Evolutionary conservation across 23 red algal species (phyloP).

Genomic region (Chondrus crispus): DNA sequence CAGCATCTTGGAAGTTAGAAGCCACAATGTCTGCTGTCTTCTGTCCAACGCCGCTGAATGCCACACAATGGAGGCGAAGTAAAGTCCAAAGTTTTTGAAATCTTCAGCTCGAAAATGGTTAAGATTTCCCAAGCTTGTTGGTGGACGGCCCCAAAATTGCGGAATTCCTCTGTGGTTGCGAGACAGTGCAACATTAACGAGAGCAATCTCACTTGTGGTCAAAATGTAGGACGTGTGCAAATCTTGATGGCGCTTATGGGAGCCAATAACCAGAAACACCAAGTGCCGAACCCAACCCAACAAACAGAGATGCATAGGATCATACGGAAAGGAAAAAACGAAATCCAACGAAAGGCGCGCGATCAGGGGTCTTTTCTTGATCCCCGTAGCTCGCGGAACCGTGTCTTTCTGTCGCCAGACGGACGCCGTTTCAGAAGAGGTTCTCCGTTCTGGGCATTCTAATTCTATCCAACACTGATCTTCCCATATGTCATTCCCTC

Average conservation of each 20-base stretch:
- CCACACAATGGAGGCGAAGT: background rate
- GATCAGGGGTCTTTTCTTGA: background rate
- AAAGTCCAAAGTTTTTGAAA: background rate
- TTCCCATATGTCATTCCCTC: too few relatives aligned
- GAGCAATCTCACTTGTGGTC: too few relatives aligned
- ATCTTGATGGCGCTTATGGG: too few relatives aligned
- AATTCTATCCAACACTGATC: background rate
- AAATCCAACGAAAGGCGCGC: background rate
- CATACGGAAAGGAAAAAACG: background rate
- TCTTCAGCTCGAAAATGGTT: background rate
- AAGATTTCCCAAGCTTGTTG: background rate
- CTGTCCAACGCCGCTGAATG: background rate
- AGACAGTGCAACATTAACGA: too few relatives aligned
- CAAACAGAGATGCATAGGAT: constrained; percentile 4
- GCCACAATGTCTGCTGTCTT: background rate
- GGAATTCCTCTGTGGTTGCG: too few relatives aligned
- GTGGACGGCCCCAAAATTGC: background rate
- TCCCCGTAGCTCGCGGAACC: background rate
- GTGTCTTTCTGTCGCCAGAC: background rate
- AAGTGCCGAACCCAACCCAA: background rate
- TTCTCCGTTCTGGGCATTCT: background rate
- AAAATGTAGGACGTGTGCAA: too few relatives aligned
- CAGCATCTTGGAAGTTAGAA: background rate
- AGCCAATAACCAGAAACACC: background rate
- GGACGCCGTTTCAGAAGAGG: background rate